Percentiles rank a stretch among this genome's conserved stretches.
phyloP scores from a whole-genome alignment of 305 asterid species.

The Fraxinus baroniana region DNA sequence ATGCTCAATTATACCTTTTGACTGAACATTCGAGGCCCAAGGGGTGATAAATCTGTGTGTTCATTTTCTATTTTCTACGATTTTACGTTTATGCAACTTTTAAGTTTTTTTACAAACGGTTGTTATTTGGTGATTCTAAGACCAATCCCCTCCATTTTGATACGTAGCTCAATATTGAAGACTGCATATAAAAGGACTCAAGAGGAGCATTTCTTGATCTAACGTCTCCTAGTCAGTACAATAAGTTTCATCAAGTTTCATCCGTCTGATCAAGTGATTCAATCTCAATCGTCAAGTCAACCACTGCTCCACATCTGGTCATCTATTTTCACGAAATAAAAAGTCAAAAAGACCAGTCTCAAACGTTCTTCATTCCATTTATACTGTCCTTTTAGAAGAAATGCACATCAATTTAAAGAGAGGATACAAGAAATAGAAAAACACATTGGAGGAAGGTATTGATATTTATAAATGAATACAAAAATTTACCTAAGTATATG shows the following conservation, averaged over 20 bases:
- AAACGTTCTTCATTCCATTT: not conserved
- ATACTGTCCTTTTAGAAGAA: not conserved
- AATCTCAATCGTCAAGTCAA: not conserved
- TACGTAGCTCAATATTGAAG: not conserved
- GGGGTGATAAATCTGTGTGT: not conserved
- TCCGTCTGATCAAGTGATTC: not conserved
- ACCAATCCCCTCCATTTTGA: not conserved
- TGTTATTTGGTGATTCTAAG: not conserved
- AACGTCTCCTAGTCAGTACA: not conserved
- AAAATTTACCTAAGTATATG: slow-evolving; percentile 23
- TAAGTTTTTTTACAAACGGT: not conserved
- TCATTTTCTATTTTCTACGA: not conserved
- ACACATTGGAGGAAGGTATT: slow-evolving; percentile 25
- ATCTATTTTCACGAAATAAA: not conserved
- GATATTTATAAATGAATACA: slow-evolving; percentile 19
- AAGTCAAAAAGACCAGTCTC: not conserved
- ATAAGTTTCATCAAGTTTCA: not conserved
- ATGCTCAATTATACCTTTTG: not conserved
- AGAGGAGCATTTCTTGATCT: not conserved
- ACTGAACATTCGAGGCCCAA: not conserved
- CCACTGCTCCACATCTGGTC: not conserved
- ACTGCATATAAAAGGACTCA: not conserved
- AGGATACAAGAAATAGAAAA: slow-evolving; percentile 4
- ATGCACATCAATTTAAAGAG: not conserved
- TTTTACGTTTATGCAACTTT: not conserved